A percentile compares a stretch with the other conserved stretches of the same genome.
phyloP scores from a whole-genome alignment of 169 alveolate species.

The Plasmodium chabaudi region DNA sequence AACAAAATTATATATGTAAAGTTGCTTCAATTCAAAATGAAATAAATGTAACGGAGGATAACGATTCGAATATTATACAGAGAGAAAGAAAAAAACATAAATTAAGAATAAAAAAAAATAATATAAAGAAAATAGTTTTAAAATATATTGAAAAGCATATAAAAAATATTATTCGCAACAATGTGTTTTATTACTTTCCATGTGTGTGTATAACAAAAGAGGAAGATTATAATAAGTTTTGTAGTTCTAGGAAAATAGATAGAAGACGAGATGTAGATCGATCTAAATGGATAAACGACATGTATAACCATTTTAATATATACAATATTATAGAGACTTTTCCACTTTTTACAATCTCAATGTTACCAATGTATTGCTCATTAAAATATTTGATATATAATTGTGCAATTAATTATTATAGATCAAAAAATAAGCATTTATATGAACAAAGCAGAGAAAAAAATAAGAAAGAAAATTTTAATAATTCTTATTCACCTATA shows the following conservation, averaged over 20 bases:
- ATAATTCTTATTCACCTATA: slow-evolving; percentile 38
- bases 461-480: slow-evolving; percentile 24
- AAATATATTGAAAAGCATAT: slow-evolving; percentile 41
- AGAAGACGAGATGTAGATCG: neutral
- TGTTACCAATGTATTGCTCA: slow-evolving; percentile 68
- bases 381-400: slow-evolving; percentile 57
- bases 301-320: slow-evolving; percentile 39
- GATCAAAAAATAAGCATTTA: slow-evolving; percentile 50
- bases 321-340: slow-evolving; percentile 60
- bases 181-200: slow-evolving; percentile 61
- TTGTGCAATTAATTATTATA: slow-evolving; percentile 38
- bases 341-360: slow-evolving; percentile 39
- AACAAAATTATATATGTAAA: slow-evolving; percentile 33
- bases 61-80: neutral
- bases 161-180: slow-evolving; percentile 28
- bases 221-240: neutral
- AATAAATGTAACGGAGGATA: neutral
- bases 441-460: slow-evolving; percentile 16
- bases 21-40: neutral
- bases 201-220: slow-evolving; percentile 38
- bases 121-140: slow-evolving; percentile 7
- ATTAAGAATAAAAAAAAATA: neutral
- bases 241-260: neutral
- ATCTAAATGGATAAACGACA: too few species aligned
- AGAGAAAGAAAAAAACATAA: neutral